Evolutionary conservation across 768 basidiomycete genomes (phyloP).

Genomic region (Clitopilus passeckerianus): DNA sequence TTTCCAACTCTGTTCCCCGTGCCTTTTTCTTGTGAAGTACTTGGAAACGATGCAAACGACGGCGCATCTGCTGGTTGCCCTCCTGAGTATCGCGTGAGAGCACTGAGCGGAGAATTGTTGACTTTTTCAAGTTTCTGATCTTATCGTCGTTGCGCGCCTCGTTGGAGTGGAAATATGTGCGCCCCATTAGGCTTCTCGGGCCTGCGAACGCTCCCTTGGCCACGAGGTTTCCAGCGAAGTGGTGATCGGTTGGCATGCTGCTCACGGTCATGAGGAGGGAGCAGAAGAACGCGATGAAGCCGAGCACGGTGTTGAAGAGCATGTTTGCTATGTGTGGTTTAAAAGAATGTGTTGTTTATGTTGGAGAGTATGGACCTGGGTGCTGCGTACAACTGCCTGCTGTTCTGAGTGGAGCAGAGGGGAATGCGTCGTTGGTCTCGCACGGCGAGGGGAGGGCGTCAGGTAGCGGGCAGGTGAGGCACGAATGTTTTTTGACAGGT

Average conservation of each 20-base stretch:
- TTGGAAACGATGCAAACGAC: neutral
- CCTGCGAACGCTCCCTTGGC: slow-evolving; percentile 1
- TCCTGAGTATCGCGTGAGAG: neutral
- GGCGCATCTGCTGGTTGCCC: neutral
- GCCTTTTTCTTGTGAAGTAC: neutral
- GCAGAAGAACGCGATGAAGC: slow-evolving; percentile 26
- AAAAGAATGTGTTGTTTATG: slow-evolving; percentile 1
- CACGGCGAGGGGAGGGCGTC: neutral
- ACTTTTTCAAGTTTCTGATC: neutral
- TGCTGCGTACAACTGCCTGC: slow-evolving; percentile 9
- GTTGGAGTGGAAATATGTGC: slow-evolving; percentile 12
- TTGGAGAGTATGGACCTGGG: slow-evolving; percentile 1
- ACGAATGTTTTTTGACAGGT: neutral
- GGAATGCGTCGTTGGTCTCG: neutral
- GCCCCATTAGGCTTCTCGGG: slow-evolving; percentile 18
- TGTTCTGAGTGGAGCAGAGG: neutral
- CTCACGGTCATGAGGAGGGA: slow-evolving; percentile 28
- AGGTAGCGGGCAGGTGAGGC: neutral
- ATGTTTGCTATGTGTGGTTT: slow-evolving; percentile 30
- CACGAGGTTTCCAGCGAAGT: slow-evolving; percentile 20
- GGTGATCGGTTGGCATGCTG: slow-evolving; percentile 27
- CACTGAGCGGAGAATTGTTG: neutral
- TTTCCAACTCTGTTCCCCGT: neutral
- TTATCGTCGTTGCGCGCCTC: neutral
- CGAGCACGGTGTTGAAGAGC: slow-evolving; percentile 20